Conservation (phyloP, 768 basidiomycete species). For the Pulveroboletus sp. region DNA sequence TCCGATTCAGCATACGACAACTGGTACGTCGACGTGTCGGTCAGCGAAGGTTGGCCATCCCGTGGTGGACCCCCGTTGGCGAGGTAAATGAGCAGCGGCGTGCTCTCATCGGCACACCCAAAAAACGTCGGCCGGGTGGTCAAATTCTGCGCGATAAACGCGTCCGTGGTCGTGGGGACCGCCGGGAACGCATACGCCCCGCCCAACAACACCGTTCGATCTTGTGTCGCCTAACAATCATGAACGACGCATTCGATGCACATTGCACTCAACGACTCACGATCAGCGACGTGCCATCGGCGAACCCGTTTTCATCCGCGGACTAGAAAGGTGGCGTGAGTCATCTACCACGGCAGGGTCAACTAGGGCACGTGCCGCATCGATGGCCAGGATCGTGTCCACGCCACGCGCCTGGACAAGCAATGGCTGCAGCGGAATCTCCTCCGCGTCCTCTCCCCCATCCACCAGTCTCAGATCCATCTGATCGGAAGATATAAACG, state of each 20-base stretch:
- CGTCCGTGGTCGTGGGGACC: conserved; percentile 24
- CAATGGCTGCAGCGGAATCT: conserved; percentile 49
- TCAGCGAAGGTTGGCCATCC: conserved; percentile 35
- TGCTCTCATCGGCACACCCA: conserved; percentile 37
- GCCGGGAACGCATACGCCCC: conserved; percentile 33
- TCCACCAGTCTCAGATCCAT: conserved; percentile 35
- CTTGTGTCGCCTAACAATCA: conserved; percentile 28
- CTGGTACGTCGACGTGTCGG: conserved; percentile 43
- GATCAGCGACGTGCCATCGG: conserved; percentile 26
- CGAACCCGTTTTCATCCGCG: conserved; percentile 15
- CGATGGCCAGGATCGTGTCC: conserved; percentile 52
- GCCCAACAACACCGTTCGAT: conserved; percentile 38
- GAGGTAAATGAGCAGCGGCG: conserved; percentile 57
- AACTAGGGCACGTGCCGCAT: conserved; percentile 30
- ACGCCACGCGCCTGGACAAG: conserved; percentile 43
- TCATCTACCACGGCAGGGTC: not conserved
- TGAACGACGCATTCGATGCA: not conserved
- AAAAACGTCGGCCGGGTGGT: conserved; percentile 43
- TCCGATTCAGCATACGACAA: conserved; percentile 35
- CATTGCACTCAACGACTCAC: conserved; percentile 17
- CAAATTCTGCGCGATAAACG: conserved; percentile 36
- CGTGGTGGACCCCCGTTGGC: conserved; percentile 50
- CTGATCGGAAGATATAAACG: conserved; percentile 34
- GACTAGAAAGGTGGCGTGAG: conserved; percentile 6
- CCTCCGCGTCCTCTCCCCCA: conserved; percentile 42